Percentiles rank a stretch among this genome's conserved stretches.
phyloP scores from a whole-genome alignment of 306 rosid genomes.

The Vigna radiata region DNA sequence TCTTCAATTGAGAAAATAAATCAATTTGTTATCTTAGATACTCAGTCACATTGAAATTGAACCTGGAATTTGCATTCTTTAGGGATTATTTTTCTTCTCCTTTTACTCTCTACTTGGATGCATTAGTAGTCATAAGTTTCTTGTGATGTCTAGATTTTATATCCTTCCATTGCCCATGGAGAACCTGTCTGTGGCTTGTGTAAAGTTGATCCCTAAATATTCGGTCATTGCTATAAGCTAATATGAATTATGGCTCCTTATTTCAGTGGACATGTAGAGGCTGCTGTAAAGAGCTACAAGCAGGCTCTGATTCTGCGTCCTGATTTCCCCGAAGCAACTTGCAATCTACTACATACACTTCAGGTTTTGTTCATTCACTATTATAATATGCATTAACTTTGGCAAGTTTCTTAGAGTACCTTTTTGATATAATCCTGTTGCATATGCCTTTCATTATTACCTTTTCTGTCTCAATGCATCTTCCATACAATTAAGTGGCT shows the following conservation, averaged over 20 bases:
- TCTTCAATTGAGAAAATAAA: neutral
- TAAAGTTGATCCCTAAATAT: constrained; percentile 15
- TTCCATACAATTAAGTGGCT: neutral
- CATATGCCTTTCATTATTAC: constrained; percentile 11
- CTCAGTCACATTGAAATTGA: neutral
- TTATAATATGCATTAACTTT: neutral
- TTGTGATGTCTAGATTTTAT: neutral
- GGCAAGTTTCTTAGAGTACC: constrained; percentile 2
- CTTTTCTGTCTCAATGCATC: constrained; percentile 1
- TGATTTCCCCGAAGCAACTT: constrained; percentile 98
- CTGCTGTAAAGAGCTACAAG: constrained; percentile 84
- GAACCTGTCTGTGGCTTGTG: constrained; percentile 9
- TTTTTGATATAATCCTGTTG: neutral
- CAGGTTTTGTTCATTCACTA: constrained; percentile 60
- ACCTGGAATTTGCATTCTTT: neutral
- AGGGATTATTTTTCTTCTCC: constrained; percentile 8
- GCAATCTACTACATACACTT: constrained; percentile 95
- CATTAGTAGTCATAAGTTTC: neutral
- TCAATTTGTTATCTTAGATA: neutral
- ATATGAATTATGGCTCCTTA: constrained; percentile 30
- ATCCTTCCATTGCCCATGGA: constrained; percentile 1
- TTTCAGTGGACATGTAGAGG: constrained; percentile 92
- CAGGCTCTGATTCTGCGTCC: constrained; percentile 85
- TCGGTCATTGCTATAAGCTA: constrained; percentile 16
- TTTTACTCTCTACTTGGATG: constrained; percentile 7